Evolutionary conservation across 1,139 yeast genomes (phyloP), one percentile per base, ranked within the genome.

Genomic region (Arxiozyma heterogenica): DNA sequence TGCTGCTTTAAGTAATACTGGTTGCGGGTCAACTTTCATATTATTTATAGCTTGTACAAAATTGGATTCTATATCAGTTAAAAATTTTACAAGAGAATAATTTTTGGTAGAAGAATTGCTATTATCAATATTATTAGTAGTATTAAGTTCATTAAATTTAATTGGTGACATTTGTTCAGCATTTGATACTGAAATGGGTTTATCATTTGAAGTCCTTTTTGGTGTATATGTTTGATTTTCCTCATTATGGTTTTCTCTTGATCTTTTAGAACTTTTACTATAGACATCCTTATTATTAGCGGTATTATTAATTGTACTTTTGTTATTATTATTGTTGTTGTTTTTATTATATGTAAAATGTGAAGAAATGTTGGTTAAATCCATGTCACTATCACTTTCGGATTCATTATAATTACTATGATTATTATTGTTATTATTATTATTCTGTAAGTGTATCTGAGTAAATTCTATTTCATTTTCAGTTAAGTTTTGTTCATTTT

Each of bases 51-150:
- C 82, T 21, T 54, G 46, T 59, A 80, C 81, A 59, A 81, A 81
- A 48, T 75, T 75, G 18, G 81, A 73, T 0, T 78, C 77, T 11
- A 80, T 69, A 54, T 78, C 80, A 8, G 65, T 65, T 59, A 82
- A 66, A 54, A 82, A 81, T 2, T 55, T 44, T 34, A 53, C 53
- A 22, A 64, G 38, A 1, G 64, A 58, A 49, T 57, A 56, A 11
- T 53, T 48, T 20, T 18, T 17, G 0, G 47, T 5, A 15, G 39
- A 9, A 20, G 47, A 21, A 17, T 42, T 38, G n/a, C 17, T 3
- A 27, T 41, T 41, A 12, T 49, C 44, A 3, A 20, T 21, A 7
- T 23, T 44, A 42, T 42, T 43, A 3, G 25, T 15, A 15, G 30
- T 44, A 39, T 57, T 53, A 18, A 54, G 25, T 20, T 58, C 57